Base-by-base conservation (phyloP, 106 monocot genomes). In the Allium sativum region DNA sequence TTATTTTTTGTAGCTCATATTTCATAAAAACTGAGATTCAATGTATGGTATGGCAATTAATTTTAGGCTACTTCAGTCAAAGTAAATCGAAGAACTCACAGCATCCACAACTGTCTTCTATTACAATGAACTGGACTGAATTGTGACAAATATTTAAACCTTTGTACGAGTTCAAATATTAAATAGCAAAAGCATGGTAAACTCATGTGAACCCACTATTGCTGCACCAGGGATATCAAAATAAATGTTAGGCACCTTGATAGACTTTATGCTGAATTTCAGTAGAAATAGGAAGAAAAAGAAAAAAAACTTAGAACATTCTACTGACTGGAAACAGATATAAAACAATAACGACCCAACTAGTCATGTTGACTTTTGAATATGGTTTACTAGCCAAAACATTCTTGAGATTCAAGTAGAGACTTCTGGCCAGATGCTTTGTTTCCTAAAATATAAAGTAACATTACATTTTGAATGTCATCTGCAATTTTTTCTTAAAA, bases 171-270 rank as follows among this genome's bases (percentile, higher is more conserved):
- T 9, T 9, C 13, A 21, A 4, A 22, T 57, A n/a, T 44, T 40
- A 43, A 43, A 43, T 60, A 44, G 18, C 18, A 44, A n/a, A 15
- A 17, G 60, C 44, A 7, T 2, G 13, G 18, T 81, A n/a, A 88
- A 91, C 87, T 96, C 91, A 41, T 92, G 69, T 12, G 84, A 82
- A 46, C 84, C 92, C 61, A 98, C 82, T 55, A 91, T 92, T n/a
- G 92, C 87, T 22, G 69, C 80, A 75, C 88, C 92, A 70, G 98
- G 87, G 15, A 92, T 78, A 56, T 98, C 98, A 59, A 98, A 76
- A 14, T 76, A 79, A 22, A 98, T 82, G 65, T 98, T 88, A 55
- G 98, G 98, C 58, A 98, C 78, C 69, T 77, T 78, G 70, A 98
- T 80, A 40, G 92, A 92, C 65, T 88, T 92, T 56, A 98, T 92